phyloP scores from a whole-genome alignment of 805 yeast genomes.

The Ogataea saltuana region DNA sequence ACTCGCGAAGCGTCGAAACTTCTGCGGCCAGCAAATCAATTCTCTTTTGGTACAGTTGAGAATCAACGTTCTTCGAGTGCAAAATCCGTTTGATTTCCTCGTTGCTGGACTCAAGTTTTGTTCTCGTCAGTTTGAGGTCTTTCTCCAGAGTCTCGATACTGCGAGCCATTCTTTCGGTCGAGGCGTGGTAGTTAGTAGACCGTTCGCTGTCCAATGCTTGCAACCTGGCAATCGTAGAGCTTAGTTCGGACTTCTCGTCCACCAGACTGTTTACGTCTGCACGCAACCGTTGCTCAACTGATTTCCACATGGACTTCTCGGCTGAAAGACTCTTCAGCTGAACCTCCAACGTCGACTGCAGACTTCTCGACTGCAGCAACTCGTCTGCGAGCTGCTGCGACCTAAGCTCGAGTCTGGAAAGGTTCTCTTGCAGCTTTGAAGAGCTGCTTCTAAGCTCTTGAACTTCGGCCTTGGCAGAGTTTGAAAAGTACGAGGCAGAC shows the following conservation, averaged over 20 bases:
- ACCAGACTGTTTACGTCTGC: slow-evolving; percentile 53
- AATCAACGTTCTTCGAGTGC: slow-evolving; percentile 57
- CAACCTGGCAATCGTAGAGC: slow-evolving; percentile 55
- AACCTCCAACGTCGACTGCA: slow-evolving; percentile 44
- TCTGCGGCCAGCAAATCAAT: slow-evolving; percentile 55
- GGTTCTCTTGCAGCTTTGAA: slow-evolving; percentile 41
- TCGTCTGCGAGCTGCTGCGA: slow-evolving; percentile 54
- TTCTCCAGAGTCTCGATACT: slow-evolving; percentile 51
- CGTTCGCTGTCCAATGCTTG: slow-evolving; percentile 66
- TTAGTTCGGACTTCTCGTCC: slow-evolving; percentile 60
- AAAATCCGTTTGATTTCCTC: slow-evolving; percentile 53
- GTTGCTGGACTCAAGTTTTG: slow-evolving; percentile 46
- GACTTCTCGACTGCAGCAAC: slow-evolving; percentile 51
- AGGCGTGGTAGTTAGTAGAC: slow-evolving; percentile 49
- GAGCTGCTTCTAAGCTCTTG: slow-evolving; percentile 43
- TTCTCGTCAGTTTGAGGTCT: slow-evolving; percentile 46
- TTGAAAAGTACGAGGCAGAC: slow-evolving; percentile 41
- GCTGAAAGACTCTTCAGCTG: slow-evolving; percentile 50
- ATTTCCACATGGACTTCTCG: slow-evolving; percentile 53
- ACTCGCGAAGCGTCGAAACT: slow-evolving; percentile 42
- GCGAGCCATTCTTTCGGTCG: slow-evolving; percentile 48
- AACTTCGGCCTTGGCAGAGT: slow-evolving; percentile 46
- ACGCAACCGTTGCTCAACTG: slow-evolving; percentile 50
- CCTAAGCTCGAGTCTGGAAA: slow-evolving; percentile 49
- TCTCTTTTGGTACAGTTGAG: slow-evolving; percentile 58